A percentile compares a stretch with the other conserved stretches of the same genome.
These are phyloP conservation scores for Bacidia rubella DNA, from an alignment of 495 filamentous ascomycete species.

Conservation along the genomic window DNA sequence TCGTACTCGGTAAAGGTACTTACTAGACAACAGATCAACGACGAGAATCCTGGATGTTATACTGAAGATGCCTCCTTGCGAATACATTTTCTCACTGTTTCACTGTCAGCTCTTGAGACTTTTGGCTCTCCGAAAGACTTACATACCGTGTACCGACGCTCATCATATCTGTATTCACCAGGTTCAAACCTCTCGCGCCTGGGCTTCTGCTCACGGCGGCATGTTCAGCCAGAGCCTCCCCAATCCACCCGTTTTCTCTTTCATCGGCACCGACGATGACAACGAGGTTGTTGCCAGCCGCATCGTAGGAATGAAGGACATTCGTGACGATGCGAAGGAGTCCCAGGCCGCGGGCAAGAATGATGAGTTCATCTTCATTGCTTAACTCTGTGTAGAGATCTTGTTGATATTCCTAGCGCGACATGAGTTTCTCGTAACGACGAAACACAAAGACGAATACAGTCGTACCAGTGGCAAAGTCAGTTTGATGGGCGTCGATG, in stretches of 20 bases:
- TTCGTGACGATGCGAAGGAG: constrained; percentile 84
- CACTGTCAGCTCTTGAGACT: not conserved
- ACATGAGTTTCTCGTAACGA: constrained; percentile 11
- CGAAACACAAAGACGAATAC: not conserved
- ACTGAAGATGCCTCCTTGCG: constrained; percentile 81
- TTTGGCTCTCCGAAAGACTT: not conserved
- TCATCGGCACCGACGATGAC: constrained; percentile 85
- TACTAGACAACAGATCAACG: constrained; percentile 75
- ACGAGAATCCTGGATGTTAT: constrained; percentile 92
- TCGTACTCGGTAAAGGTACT: not conserved
- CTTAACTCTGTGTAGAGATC: constrained; percentile 15
- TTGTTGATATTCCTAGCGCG: constrained; percentile 23
- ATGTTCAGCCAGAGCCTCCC: constrained; percentile 86
- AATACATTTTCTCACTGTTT: constrained; percentile 70
- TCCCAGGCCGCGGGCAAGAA: constrained; percentile 83
- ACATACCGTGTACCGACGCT: constrained; percentile 56
- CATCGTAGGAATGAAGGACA: constrained; percentile 91
- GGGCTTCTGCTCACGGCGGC: constrained; percentile 68
- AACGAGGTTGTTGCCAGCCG: constrained; percentile 83
- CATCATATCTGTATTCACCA: constrained; percentile 90
- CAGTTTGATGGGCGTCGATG: constrained; percentile 67
- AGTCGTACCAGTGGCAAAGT: constrained; percentile 71
- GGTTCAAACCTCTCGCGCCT: constrained; percentile 67
- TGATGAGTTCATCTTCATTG: constrained; percentile 76
- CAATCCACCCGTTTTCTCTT: constrained; percentile 87